These are phyloP conservation scores for Rhododendron griersonianum DNA, from an alignment of 148 eudicot species.

Conservation along the genomic window DNA sequence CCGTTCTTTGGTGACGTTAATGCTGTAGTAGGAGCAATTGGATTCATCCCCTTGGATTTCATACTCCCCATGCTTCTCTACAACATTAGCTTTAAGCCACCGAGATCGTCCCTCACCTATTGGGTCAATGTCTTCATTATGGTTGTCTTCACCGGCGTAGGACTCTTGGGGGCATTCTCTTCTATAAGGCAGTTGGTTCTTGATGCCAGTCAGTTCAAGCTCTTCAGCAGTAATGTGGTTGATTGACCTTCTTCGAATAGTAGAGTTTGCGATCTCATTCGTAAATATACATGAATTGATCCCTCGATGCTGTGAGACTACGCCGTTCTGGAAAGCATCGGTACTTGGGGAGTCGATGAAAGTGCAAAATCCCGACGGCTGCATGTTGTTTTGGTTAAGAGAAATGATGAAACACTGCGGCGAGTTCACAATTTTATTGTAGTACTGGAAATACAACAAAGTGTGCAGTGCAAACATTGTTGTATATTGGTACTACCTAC, in stretches of 20 bases:
- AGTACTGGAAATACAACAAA: background rate
- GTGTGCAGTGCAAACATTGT: background rate
- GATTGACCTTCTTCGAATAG: background rate
- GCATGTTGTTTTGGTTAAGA: background rate
- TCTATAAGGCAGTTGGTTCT: conserved; percentile 62
- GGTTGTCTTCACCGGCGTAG: conserved; percentile 62
- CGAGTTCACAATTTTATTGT: background rate
- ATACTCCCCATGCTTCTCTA: conserved; percentile 92
- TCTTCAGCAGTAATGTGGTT: background rate
- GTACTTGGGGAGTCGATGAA: background rate
- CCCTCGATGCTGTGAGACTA: background rate
- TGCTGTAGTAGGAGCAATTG: conserved; percentile 81
- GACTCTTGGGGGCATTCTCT: conserved; percentile 74
- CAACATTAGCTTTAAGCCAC: conserved; percentile 55
- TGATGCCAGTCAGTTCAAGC: conserved; percentile 24
- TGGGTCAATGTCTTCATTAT: conserved; percentile 60
- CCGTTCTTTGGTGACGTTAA: conserved; percentile 93
- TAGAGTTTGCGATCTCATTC: background rate
- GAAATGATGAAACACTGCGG: background rate
- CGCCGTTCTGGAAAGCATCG: background rate
- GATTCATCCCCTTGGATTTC: conserved; percentile 85
- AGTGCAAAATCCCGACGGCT: background rate
- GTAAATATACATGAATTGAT: background rate
- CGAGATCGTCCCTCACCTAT: conserved; percentile 12
- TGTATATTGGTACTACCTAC: background rate